phyloP scores from a whole-genome alignment of 768 basidiomycete genomes.

The Lactarius hatsudake region DNA sequence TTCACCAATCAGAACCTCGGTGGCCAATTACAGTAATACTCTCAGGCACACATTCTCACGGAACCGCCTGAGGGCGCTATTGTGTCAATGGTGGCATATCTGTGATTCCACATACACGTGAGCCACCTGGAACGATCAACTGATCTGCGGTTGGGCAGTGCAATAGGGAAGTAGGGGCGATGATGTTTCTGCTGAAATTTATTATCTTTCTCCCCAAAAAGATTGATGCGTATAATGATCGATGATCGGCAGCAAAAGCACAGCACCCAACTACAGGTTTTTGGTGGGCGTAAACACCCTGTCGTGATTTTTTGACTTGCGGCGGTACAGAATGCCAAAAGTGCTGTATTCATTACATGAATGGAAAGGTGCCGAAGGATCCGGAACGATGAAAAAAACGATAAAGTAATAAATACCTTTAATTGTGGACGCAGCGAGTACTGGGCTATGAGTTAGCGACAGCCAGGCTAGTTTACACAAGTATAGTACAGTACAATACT shows the following conservation, averaged over 20 bases:
- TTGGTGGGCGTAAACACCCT: not conserved
- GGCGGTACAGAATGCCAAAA: not conserved
- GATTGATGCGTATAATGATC: not conserved
- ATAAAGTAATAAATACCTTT: not conserved
- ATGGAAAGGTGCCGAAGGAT: not conserved
- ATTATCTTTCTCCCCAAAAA: not conserved
- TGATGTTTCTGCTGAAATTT: not conserved
- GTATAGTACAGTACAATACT: not conserved
- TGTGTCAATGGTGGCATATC: not conserved
- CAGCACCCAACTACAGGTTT: not conserved
- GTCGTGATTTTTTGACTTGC: not conserved
- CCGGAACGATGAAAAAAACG: not conserved
- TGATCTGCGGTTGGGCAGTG: not conserved
- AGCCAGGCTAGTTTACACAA: not conserved
- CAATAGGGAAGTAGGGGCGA: not conserved
- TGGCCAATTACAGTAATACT: not conserved
- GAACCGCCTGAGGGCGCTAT: not conserved
- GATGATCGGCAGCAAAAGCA: not conserved
- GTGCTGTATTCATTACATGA: not conserved
- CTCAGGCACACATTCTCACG: not conserved
- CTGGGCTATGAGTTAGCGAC: not conserved
- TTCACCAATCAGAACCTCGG: not conserved
- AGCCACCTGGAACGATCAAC: not conserved
- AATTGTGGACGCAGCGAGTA: not conserved
- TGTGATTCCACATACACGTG: not conserved